These are phyloP conservation scores for Monilinia fructigena DNA, from an alignment of 2,329 filamentous ascomycete species.

Conservation along the genomic window DNA sequence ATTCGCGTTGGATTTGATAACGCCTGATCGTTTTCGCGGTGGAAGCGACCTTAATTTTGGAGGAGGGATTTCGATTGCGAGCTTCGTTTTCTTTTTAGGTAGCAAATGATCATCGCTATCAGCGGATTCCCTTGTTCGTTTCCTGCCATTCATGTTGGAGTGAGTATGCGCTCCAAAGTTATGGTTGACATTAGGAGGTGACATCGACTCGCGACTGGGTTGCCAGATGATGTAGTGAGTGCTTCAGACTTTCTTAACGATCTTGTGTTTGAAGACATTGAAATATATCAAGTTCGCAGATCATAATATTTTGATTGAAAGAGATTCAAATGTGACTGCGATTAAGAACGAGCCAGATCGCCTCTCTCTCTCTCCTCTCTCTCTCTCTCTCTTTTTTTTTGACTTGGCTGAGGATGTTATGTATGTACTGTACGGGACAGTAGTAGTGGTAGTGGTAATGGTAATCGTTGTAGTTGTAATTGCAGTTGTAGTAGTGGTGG, in stretches of 20 bases:
- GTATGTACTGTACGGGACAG: no score
- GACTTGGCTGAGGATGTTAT: neutral
- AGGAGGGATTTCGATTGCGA: slow-evolving; percentile 53
- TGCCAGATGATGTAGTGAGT: slow-evolving; percentile 17
- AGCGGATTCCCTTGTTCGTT: slow-evolving; percentile 49
- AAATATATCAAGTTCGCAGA: neutral
- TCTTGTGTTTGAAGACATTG: slow-evolving; percentile 23
- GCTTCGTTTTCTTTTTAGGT: slow-evolving; percentile 51
- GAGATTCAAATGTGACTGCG: neutral
- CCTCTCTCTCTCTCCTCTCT: no score
- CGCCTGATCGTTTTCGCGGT: slow-evolving; percentile 29
- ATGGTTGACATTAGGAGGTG: slow-evolving; percentile 12
- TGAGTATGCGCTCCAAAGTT: slow-evolving; percentile 14
- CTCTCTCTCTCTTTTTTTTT: neutral
- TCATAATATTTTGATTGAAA: slow-evolving; percentile 20
- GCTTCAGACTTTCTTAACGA: slow-evolving; percentile 20
- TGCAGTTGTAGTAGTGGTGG: no score
- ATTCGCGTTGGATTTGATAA: slow-evolving; percentile 33
- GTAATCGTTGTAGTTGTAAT: neutral
- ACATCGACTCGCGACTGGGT: slow-evolving; percentile 29
- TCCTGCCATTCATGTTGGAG: slow-evolving; percentile 45
- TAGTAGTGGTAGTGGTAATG: neutral
- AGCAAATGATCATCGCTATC: slow-evolving; percentile 47
- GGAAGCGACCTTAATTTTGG: slow-evolving; percentile 34
- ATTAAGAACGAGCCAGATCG: slow-evolving; percentile 8